These are phyloP conservation scores for Musa beccarii DNA, from an alignment of 176 grass and related monocot genomes.

Conservation along the genomic window DNA sequence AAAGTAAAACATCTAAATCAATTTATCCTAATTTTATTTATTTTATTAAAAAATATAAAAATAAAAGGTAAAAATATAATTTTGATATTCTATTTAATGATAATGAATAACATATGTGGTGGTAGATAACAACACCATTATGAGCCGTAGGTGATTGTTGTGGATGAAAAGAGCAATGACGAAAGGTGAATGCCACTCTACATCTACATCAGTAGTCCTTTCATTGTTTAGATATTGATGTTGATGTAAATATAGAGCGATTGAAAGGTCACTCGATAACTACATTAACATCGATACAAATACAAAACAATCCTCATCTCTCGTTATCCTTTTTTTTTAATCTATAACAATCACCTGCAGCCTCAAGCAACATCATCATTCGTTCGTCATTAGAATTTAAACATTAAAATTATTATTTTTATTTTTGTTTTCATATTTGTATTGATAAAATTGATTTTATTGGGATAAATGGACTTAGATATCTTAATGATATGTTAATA, in stretches of 20 bases:
- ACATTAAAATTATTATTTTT: too few species aligned
- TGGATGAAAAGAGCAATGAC: too few species aligned
- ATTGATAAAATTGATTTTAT: fast-evolving
- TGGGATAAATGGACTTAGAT: too few species aligned
- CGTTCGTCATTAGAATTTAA: too few species aligned
- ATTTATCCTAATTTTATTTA: too few species aligned
- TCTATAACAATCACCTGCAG: fast-evolving
- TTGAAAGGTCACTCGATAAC: too few species aligned
- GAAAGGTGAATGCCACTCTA: fast-evolving
- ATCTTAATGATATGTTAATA: too few species aligned
- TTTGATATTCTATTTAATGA: too few species aligned
- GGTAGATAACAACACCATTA: fast-evolving
- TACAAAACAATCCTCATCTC: fast-evolving
- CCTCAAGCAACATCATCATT: fast-evolving
- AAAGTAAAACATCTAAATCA: fast-evolving
- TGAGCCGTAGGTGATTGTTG: fast-evolving
- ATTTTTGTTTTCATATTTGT: too few species aligned
- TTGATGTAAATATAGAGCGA: too few species aligned
- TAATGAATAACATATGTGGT: fast-evolving
- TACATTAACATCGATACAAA: fast-evolving
- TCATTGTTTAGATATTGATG: fast-evolving
- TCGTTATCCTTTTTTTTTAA: fast-evolving
- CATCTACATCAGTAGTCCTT: fast-evolving
- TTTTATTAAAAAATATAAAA: too few species aligned
- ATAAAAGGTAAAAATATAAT: too few species aligned